These are phyloP conservation scores for Flueggea neowawraea DNA, from an alignment of 441 rosid genomes.

Conservation along the genomic window DNA sequence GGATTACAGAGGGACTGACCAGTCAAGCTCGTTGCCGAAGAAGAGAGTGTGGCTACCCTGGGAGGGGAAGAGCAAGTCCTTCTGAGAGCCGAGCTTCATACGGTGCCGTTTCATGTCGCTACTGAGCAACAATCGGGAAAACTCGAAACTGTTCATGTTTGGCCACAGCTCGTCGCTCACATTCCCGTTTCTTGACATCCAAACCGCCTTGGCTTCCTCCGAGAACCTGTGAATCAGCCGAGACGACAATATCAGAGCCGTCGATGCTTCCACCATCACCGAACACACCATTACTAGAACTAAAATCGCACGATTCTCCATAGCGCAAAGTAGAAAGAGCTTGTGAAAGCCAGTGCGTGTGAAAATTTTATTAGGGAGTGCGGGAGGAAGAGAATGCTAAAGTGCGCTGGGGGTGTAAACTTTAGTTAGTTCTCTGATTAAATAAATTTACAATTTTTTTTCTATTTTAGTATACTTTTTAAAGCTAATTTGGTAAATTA, in stretches of 20 bases:
- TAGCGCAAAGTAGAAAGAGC: too few species aligned
- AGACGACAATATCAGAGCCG: conserved; percentile 26
- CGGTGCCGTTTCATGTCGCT: conserved; percentile 23
- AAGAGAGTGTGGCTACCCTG: conserved; percentile 26
- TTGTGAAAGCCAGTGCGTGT: too few species aligned
- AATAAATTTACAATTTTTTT: too few species aligned
- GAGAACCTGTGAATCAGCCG: conserved; percentile 33
- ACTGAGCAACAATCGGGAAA: conserved; percentile 15
- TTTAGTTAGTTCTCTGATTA: too few species aligned
- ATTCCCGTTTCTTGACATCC: conserved; percentile 13
- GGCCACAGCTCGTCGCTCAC: conserved; percentile 22
- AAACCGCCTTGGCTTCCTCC: conserved; percentile 26
- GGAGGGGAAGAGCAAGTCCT: conserved; percentile 23
- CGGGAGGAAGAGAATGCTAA: too few species aligned
- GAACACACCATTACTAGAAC: neutral
- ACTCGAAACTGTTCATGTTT: conserved; percentile 14
- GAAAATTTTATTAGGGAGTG: too few species aligned
- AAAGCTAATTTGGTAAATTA: too few species aligned
- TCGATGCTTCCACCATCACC: conserved; percentile 9
- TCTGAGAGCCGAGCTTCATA: conserved; percentile 20
- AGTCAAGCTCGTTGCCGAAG: conserved; percentile 27
- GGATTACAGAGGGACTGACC: conserved; percentile 15
- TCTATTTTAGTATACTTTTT: too few species aligned
- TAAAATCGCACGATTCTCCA: too few species aligned
- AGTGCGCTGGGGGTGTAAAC: too few species aligned